phyloP scores from a whole-genome alignment of 78 protist genomes.

The Pigoraptor vietnamica region DNA sequence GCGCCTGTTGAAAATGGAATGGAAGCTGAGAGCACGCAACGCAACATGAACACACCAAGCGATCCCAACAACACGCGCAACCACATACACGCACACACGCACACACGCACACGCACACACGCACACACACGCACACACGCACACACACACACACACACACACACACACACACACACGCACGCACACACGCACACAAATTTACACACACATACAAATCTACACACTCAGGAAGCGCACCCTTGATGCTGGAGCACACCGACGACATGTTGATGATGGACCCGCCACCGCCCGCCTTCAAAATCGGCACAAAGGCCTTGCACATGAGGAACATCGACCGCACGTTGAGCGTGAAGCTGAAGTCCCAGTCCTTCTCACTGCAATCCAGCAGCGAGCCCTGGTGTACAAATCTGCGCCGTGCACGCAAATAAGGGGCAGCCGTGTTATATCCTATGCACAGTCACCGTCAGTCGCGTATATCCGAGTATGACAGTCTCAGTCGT shows the following conservation, averaged over 20 bases:
- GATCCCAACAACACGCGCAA: neutral
- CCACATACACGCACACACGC: neutral
- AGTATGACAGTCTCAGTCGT: no score
- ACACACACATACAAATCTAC: no score
- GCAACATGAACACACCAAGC: neutral
- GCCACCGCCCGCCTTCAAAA: neutral
- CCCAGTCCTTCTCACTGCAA: neutral
- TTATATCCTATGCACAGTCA: no score
- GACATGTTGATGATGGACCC: neutral
- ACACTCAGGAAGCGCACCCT: no score
- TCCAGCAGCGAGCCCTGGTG: neutral
- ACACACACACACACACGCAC: no score
- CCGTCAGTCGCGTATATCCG: no score
- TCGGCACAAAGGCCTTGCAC: neutral
- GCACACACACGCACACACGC: neutral
- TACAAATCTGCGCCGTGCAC: no score
- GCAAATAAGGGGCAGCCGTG: no score
- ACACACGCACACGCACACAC: neutral
- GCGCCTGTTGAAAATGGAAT: no score
- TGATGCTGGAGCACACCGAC: neutral
- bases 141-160: no score
- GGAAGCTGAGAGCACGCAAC: no score
- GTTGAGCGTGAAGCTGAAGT: neutral
- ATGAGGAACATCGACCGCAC: neutral
- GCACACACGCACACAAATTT: no score